A percentile compares a stretch with the other conserved stretches of the same genome.
Conservation (phyloP, 2,329 filamentous ascomycete species). For the Exutisphaerella laricina region DNA sequence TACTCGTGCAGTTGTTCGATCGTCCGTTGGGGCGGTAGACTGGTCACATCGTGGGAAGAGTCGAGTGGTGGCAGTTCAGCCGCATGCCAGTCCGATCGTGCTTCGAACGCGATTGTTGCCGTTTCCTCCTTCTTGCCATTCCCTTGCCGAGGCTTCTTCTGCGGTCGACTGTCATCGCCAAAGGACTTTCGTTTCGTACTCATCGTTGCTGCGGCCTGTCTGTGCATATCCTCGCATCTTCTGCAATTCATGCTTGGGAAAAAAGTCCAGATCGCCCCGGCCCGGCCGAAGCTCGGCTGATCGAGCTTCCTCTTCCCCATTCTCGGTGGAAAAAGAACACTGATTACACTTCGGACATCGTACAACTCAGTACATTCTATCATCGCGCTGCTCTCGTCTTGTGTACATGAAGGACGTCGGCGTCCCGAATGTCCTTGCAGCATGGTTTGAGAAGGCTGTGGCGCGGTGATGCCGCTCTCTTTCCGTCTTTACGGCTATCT, state of each 20-base stretch:
- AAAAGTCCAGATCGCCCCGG: too few relatives aligned
- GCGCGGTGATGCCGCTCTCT: neutral
- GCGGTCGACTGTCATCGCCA: constrained; percentile 26
- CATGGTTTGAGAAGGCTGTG: constrained; percentile 5
- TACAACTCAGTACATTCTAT: too few relatives aligned
- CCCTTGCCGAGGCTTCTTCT: constrained; percentile 29
- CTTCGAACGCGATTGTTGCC: constrained; percentile 40
- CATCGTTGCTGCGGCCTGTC: too few relatives aligned
- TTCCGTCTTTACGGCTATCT: neutral
- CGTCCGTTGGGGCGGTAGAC: constrained; percentile 46
- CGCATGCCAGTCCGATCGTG: constrained; percentile 64
- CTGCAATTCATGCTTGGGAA: too few relatives aligned
- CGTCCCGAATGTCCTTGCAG: constrained; percentile 4
- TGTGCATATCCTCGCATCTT: too few relatives aligned
- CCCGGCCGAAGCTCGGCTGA: too few relatives aligned
- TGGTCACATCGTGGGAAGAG: constrained; percentile 39
- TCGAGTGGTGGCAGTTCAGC: constrained; percentile 52
- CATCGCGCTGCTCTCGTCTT: neutral
- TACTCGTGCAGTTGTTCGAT: constrained; percentile 61
- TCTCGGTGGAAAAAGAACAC: too few relatives aligned
- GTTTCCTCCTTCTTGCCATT: constrained; percentile 16
- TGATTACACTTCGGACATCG: too few relatives aligned
- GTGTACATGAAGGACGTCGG: neutral
- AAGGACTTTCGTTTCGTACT: constrained; percentile 34
- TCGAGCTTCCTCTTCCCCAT: too few relatives aligned